Evolutionary conservation across 2,329 filamentous ascomycete species (phyloP).

Genomic region (Colletotrichum aenigma): DNA sequence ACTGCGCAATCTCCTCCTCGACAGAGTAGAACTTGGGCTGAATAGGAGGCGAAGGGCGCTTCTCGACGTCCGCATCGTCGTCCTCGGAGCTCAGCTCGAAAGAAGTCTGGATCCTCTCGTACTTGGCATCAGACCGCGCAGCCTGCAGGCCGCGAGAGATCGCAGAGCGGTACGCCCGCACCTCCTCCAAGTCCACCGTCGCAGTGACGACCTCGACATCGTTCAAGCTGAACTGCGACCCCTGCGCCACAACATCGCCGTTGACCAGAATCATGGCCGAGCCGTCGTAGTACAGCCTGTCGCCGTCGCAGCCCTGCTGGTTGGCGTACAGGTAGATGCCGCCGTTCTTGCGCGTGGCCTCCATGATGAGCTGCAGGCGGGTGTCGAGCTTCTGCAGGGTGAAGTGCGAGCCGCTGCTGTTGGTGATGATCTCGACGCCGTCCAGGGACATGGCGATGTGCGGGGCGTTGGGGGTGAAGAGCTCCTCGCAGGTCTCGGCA

Average conservation of each 20-base stretch:
- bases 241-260: constrained; percentile 58
- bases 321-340: constrained; percentile 52
- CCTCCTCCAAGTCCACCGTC: constrained; percentile 74
- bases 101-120: constrained; percentile 46
- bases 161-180: constrained; percentile 63
- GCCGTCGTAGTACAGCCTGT: constrained; percentile 56
- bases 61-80: constrained; percentile 43
- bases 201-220: constrained; percentile 71
- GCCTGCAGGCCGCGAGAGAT: constrained; percentile 64
- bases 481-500: constrained; percentile 63
- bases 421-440: constrained; percentile 75
- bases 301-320: constrained; percentile 64
- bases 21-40: constrained; percentile 60
- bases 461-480: constrained; percentile 60
- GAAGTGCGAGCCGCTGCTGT: constrained; percentile 72
- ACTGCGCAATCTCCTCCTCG: constrained; percentile 71
- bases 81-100: constrained; percentile 38
- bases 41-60: constrained; percentile 44
- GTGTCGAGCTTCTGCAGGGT: constrained; percentile 64
- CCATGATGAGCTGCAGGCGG: constrained; percentile 66
- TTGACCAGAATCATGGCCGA: constrained; percentile 67
- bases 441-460: constrained; percentile 29
- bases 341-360: constrained; percentile 59
- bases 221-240: constrained; percentile 45
- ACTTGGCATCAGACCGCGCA: constrained; percentile 46